Evolutionary conservation across 2,329 filamentous ascomycete species (phyloP).

Genomic region (Aspergillus sp.): DNA sequence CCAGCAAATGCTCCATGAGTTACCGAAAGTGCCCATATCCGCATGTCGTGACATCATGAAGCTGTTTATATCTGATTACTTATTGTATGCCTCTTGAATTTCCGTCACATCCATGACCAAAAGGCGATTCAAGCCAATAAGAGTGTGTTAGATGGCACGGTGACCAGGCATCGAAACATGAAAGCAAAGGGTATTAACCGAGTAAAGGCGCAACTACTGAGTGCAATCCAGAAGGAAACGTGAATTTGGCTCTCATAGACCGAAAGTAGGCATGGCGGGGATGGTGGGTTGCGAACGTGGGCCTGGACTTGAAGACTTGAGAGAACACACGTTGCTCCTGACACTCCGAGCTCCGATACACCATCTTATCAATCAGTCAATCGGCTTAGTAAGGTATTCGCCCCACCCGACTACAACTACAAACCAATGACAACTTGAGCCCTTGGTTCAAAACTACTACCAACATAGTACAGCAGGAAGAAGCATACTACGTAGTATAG

Average conservation of each 20-base stretch:
- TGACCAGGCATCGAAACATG: neutral
- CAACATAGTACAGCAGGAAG: neutral
- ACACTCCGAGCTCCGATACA: neutral
- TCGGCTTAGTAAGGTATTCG: neutral
- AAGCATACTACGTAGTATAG: neutral
- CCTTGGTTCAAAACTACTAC: neutral
- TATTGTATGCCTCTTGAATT: slow-evolving; percentile 4
- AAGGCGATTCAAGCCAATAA: neutral
- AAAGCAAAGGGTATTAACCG: neutral
- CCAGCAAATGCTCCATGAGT: slow-evolving; percentile 1
- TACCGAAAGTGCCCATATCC: slow-evolving; percentile 15
- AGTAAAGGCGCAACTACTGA: neutral
- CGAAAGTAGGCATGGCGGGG: neutral
- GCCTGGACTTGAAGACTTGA: neutral
- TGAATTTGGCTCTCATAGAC: neutral
- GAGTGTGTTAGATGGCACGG: neutral
- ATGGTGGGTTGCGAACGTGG: neutral
- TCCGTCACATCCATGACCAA: slow-evolving; percentile 22
- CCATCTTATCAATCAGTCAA: slow-evolving; percentile 31
- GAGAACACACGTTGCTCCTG: slow-evolving; percentile 22
- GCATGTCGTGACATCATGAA: slow-evolving; percentile 6
- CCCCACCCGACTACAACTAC: neutral
- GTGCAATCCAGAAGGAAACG: neutral
- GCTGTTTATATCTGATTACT: slow-evolving; percentile 14
- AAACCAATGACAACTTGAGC: too few species aligned